Conservation (phyloP, 352 stramenopile genomes). For the Phytophthora boehmeriae region DNA sequence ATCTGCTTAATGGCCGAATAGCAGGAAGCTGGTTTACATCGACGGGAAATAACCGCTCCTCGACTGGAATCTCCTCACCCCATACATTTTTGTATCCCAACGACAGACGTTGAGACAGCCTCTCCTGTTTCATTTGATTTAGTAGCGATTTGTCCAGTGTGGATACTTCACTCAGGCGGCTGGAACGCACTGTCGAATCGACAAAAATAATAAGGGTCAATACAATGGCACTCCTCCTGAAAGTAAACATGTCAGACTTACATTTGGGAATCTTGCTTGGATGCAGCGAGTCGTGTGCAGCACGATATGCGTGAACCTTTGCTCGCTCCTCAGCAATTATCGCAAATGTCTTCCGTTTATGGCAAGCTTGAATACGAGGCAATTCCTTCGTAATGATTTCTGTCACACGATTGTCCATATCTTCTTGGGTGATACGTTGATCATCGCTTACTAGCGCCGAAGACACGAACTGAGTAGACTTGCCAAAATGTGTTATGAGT, state of each 20-base stretch:
- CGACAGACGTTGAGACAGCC: conserved; percentile 27
- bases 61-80: conserved; percentile 28
- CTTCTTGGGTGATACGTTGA: conserved; percentile 37
- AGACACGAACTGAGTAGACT: conserved; percentile 39
- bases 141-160: conserved; percentile 42
- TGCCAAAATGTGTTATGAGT: conserved; percentile 51
- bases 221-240: not conserved
- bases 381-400: conserved; percentile 49
- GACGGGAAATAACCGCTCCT: conserved; percentile 23
- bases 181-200: conserved; percentile 16
- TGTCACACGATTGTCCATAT: conserved; percentile 52
- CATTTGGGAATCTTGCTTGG: not conserved
- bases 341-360: conserved; percentile 50
- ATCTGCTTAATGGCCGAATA: conserved; percentile 65
- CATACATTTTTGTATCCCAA: conserved; percentile 39
- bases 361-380: conserved; percentile 54
- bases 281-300: conserved; percentile 21
- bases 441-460: conserved; percentile 16
- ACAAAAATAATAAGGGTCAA: conserved; percentile 4
- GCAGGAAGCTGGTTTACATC: conserved; percentile 42
- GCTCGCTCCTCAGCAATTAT: conserved; percentile 50
- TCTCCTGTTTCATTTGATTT: conserved; percentile 52
- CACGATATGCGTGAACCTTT: conserved; percentile 38
- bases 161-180: conserved; percentile 24
- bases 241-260: not conserved